Conservation (phyloP, 352 stramenopile genomes). For the Lagenidium giganteum region DNA sequence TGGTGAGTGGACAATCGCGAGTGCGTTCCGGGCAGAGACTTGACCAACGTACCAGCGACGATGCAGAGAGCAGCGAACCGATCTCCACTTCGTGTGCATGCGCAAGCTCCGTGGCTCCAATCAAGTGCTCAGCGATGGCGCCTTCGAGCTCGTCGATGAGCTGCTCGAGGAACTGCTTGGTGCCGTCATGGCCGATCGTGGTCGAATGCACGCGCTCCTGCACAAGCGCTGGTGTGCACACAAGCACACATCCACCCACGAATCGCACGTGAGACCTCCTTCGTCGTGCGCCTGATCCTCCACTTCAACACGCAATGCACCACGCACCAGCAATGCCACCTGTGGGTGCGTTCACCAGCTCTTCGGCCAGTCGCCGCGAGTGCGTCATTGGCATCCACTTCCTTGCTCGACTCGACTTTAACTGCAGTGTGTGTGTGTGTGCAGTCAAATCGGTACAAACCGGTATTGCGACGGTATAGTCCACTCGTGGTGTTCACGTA, state of each 20-base stretch:
- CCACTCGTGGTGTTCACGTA: too few species aligned
- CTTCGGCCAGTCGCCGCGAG: constrained; percentile 16
- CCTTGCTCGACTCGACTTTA: too few species aligned
- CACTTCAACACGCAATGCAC: not conserved
- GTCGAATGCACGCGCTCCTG: constrained; percentile 78
- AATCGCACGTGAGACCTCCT: too few species aligned
- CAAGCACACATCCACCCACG: not conserved
- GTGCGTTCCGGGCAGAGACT: not conserved
- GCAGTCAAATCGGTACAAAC: not conserved
- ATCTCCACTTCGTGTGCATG: too few species aligned
- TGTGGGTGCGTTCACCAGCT: constrained; percentile 20
- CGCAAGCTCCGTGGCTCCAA: constrained; percentile 11
- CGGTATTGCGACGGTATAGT: too few species aligned
- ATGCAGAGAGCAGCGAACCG: too few species aligned
- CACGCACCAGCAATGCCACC: constrained; percentile 22
- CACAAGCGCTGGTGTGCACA: constrained; percentile 39
- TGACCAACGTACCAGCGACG: constrained; percentile 11
- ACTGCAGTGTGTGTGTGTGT: constrained; percentile 2
- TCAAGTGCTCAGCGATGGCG: constrained; percentile 30
- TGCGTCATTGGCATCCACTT: not conserved
- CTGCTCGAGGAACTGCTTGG: constrained; percentile 55
- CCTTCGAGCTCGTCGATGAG: constrained; percentile 62
- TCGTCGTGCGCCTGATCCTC: too few species aligned
- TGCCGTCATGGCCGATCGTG: constrained; percentile 44
- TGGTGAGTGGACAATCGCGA: not conserved